A percentile compares a stretch with the other conserved stretches of the same genome.
phyloP scores from a whole-genome alignment of 306 rosid species.

The Medicago arabica region DNA sequence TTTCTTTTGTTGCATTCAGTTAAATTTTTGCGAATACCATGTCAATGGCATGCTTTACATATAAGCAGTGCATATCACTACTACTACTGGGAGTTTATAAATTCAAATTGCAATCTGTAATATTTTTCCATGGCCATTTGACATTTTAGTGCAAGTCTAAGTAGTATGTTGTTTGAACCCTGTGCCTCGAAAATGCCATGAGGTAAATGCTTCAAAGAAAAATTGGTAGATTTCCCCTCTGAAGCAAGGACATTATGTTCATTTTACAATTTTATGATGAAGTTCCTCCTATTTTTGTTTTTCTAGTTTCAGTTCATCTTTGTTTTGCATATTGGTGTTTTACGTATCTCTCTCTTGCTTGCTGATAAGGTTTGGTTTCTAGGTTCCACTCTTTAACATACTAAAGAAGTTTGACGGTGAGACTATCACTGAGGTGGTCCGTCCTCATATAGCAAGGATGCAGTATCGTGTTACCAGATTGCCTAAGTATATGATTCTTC shows the following conservation, averaged over 20 bases:
- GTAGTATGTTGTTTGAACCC: background rate
- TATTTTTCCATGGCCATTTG: background rate
- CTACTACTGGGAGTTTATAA: background rate
- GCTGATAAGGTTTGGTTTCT: conserved; percentile 43
- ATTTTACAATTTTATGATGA: conserved; percentile 5
- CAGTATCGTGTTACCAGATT: conserved; percentile 84
- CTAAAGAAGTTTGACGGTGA: conserved; percentile 96
- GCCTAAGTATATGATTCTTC: conserved; percentile 83
- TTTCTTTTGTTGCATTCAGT: background rate
- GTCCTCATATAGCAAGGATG: conserved; percentile 94
- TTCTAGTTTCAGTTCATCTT: conserved; percentile 18
- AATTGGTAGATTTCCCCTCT: background rate
- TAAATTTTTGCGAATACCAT: background rate
- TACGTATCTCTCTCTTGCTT: conserved; percentile 9
- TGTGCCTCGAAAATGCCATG: background rate
- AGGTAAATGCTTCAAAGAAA: background rate
- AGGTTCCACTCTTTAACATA: conserved; percentile 97
- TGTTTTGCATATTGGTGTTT: background rate
- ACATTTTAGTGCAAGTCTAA: background rate
- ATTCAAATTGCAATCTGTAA: background rate
- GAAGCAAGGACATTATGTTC: conserved; percentile 8
- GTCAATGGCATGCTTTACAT: background rate
- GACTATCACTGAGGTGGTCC: conserved; percentile 89
- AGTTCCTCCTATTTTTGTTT: conserved; percentile 3
- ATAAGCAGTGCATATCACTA: background rate